These are phyloP conservation scores for Mycena leptocephala DNA, from an alignment of 768 basidiomycete species.

Conservation along the genomic window DNA sequence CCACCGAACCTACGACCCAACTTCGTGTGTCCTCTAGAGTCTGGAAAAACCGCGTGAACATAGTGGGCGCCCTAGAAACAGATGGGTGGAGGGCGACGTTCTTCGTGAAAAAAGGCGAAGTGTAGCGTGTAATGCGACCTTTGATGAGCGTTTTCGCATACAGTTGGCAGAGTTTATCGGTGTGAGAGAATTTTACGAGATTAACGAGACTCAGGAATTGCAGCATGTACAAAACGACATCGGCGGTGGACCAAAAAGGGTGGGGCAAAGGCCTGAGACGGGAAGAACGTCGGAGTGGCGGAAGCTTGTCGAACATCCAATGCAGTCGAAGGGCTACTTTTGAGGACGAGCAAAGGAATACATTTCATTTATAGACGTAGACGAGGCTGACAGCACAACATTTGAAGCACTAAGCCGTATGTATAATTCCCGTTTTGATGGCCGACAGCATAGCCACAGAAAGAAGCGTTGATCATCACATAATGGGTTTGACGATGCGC, in stretches of 20 bases:
- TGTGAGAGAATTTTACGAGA: neutral
- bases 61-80: too few relatives aligned
- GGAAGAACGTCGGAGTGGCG: neutral
- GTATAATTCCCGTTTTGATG: too few relatives aligned
- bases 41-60: too few relatives aligned
- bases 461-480: too few relatives aligned
- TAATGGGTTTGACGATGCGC: neutral
- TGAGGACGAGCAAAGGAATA: neutral
- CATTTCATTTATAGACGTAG: neutral
- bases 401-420: too few relatives aligned
- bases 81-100: neutral
- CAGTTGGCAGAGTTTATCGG: neutral
- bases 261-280: neutral
- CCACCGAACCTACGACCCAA: too few relatives aligned
- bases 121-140: conserved; percentile 1
- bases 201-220: neutral
- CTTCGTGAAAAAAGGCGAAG: neutral
- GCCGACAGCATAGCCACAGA: too few relatives aligned
- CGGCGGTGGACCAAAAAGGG: neutral
- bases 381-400: too few relatives aligned
- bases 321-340: too few relatives aligned
- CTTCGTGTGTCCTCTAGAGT: too few relatives aligned
- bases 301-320: too few relatives aligned
- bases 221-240: neutral
- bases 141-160: neutral